Evolutionary conservation across 768 basidiomycete genomes (phyloP).

Genomic region (Pleurotus tuoliensis): DNA sequence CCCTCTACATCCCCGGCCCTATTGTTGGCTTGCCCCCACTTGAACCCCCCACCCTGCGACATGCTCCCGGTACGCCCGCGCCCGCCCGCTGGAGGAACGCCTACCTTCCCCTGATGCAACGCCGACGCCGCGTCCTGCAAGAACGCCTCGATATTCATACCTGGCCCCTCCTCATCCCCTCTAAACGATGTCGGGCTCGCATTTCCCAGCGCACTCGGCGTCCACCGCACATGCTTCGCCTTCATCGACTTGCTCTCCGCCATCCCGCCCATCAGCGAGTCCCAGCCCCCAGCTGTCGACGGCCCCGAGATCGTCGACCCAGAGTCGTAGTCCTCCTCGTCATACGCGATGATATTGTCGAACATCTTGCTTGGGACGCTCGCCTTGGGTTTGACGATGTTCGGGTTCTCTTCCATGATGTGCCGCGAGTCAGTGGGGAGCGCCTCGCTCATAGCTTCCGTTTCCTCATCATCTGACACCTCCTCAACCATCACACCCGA

Average conservation of each 20-base stretch:
- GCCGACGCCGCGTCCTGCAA: not conserved
- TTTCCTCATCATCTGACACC: constrained; percentile 39
- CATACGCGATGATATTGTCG: constrained; percentile 33
- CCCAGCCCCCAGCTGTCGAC: not conserved
- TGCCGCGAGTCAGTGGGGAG: constrained; percentile 31
- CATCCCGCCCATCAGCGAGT: not conserved
- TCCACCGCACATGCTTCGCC: constrained; percentile 15
- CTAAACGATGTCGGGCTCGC: constrained; percentile 6
- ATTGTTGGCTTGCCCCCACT: not conserved
- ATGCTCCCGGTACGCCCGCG: constrained; percentile 1
- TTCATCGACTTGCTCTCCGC: not conserved
- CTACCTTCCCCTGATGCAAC: not conserved
- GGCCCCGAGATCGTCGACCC: constrained; percentile 1
- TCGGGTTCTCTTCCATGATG: constrained; percentile 22
- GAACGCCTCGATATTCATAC: constrained; percentile 1
- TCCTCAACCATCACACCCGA: constrained; percentile 38
- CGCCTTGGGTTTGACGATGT: constrained; percentile 38
- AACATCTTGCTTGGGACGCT: constrained; percentile 34
- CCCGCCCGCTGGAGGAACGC: not conserved
- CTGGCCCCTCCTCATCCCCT: not conserved
- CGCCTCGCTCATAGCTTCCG: constrained; percentile 20
- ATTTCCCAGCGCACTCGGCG: constrained; percentile 11
- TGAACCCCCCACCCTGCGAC: not conserved
- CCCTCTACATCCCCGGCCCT: constrained; percentile 1
- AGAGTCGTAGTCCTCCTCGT: constrained; percentile 13